Base-by-base conservation (phyloP, 345 rosid genomes). In the Brassica napus region DNA sequence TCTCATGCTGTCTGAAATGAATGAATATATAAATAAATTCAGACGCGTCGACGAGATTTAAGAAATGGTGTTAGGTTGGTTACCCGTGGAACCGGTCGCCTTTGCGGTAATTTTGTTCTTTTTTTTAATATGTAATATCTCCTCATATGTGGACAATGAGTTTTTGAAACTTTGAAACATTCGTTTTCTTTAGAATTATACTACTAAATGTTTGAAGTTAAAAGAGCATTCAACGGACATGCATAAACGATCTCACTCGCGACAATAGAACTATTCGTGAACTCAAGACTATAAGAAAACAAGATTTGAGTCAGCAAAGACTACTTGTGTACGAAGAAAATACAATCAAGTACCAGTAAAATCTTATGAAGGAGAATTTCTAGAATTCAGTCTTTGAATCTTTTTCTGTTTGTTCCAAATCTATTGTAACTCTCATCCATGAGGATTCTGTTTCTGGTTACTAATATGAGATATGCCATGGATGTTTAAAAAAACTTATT, bases 31-130 rank as follows among this genome's bases (percentile, higher is more conserved):
- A 68, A 44, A 69, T 32, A 47, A 3, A 69, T 21, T 7, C 4
- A 26, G 9, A 79, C 18, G 63, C 35, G 75, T 74, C 44, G 37
- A 74, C 30, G 72, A 63, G 23, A 64, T 61, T 74, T 55, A 69
- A 37, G 78, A 37, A 74, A 74, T 61, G 35, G 71, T 61, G 72
- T 55, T 80, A 69, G 72, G 75, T 79, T 15, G 72, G 75, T 79
- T 15, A 74, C 66, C 75, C 65, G 74, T 35, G 68, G 78, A 79
- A 73, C 47, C 71, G 75, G 82, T 74, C 78, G 59, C 2, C 65
- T 79, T 74, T 79, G 52, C 54, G 70, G 47, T 79, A 55, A 34
- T 67, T 31, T 42, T 18, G 0, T 65, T 63, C 47, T 4, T 12
- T 10, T 9, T 16, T 18, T 18, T 18, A 18, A 4, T 60, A 5